These are phyloP conservation scores for Penicillium sp. DNA, from an alignment of 2,329 filamentous ascomycete genomes.

Conservation along the genomic window DNA sequence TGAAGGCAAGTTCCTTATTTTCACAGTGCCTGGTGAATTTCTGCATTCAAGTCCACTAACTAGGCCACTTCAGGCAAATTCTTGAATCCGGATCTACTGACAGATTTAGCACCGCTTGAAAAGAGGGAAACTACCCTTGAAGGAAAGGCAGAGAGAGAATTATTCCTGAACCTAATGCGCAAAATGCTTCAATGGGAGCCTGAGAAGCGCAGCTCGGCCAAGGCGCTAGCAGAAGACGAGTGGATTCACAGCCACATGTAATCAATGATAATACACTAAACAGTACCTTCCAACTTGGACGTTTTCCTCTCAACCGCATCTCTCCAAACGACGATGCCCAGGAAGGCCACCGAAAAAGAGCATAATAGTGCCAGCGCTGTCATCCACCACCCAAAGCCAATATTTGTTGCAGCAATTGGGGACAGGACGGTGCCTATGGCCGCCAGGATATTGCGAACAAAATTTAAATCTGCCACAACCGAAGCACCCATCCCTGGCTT, in stretches of 20 bases:
- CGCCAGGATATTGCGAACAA: constrained; percentile 11
- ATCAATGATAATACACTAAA: neutral
- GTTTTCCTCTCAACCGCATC: neutral
- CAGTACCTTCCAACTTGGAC: neutral
- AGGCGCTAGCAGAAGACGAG: constrained; percentile 30
- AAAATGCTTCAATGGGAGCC: constrained; percentile 42
- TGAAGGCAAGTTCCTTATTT: neutral
- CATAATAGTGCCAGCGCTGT: neutral
- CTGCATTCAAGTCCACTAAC: neutral
- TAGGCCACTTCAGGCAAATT: neutral
- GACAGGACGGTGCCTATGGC: constrained; percentile 7
- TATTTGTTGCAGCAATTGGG: neutral
- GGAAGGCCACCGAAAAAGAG: neutral
- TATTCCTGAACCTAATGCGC: constrained; percentile 34
- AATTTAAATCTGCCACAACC: constrained; percentile 12
- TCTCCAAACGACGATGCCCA: neutral
- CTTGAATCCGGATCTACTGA: neutral
- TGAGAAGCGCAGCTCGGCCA: constrained; percentile 30
- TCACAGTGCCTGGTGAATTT: constrained; percentile 8
- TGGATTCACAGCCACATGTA: constrained; percentile 23
- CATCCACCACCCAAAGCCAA: neutral
- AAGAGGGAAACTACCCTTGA: constrained; percentile 26
- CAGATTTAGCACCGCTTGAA: neutral
- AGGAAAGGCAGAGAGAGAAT: constrained; percentile 29
- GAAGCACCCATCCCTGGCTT: constrained; percentile 12